Evolutionary conservation across 306 rosid species (phyloP).

Genomic region (Vachellia collinsii): DNA sequence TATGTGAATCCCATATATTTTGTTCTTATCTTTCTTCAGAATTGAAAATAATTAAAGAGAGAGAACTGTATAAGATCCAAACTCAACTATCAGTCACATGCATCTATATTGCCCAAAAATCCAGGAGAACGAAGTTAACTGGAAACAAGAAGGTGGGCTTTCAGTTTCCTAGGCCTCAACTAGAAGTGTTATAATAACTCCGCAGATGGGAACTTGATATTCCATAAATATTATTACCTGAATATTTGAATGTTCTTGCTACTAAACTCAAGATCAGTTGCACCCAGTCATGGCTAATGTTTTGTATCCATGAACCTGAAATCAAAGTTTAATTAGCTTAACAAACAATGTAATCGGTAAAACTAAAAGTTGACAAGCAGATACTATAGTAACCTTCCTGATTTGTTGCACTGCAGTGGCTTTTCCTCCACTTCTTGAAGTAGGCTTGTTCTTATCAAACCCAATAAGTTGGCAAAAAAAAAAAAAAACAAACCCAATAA

Average conservation of each 20-base stretch:
- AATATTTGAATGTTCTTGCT: conserved; percentile 5
- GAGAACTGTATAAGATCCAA: not conserved
- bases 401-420: conserved; percentile 83
- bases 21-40: not conserved
- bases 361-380: not conserved
- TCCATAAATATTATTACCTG: not conserved
- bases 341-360: conserved; percentile 21
- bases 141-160: not conserved
- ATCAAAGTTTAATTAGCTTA: conserved; percentile 42
- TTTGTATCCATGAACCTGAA: conserved; percentile 76
- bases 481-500: conserved; percentile 89
- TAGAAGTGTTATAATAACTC: not conserved
- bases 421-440: conserved; percentile 95
- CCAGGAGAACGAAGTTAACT: not conserved
- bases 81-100: not conserved
- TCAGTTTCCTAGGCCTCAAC: not conserved
- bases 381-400: conserved; percentile 63
- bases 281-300: conserved; percentile 83
- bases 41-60: not conserved
- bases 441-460: conserved; percentile 78
- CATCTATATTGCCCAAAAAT: not conserved
- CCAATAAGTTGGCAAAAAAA: too few relatives aligned
- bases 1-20: not conserved
- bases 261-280: conserved; percentile 92
- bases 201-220: not conserved